Evolutionary conservation across 73 alveolate genomes (phyloP).

Genomic region (Paramecium tetraurelia): DNA sequence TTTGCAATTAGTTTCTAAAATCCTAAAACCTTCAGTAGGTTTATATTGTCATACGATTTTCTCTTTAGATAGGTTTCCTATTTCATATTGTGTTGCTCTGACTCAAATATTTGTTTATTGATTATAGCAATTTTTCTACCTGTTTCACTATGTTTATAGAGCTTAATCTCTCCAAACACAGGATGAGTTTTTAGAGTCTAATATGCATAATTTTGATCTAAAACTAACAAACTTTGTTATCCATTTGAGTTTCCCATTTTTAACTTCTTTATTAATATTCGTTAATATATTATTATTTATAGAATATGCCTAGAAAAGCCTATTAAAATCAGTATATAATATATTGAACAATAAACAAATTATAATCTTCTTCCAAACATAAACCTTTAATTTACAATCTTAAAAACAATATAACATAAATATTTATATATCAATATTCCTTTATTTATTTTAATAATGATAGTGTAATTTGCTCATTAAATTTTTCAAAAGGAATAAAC

Average conservation of each 20-base stretch:
- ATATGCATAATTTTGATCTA: background rate
- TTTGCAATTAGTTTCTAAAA: background rate
- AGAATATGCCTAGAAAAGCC: background rate
- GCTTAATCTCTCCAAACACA: background rate
- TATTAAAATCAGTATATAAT: background rate
- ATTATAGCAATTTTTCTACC: background rate
- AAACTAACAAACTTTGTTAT: background rate
- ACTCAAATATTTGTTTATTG: background rate
- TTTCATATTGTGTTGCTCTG: slow-evolving; percentile 1
- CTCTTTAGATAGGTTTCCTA: background rate
- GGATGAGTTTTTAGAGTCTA: background rate
- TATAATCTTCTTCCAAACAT: background rate
- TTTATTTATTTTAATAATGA: slow-evolving; percentile 9
- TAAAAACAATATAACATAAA: background rate
- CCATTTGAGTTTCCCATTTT: background rate
- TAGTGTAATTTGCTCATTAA: slow-evolving; percentile 22
- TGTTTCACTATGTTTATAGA: background rate
- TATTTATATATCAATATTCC: background rate
- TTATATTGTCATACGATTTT: background rate
- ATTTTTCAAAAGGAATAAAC: slow-evolving; percentile 15
- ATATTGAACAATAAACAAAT: background rate
- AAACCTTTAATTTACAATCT: background rate
- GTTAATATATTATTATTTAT: background rate
- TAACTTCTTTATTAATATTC: background rate
- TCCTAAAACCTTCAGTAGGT: background rate